phyloP scores from a whole-genome alignment of 495 filamentous ascomycete species.

The Rhypophila decipiens region DNA sequence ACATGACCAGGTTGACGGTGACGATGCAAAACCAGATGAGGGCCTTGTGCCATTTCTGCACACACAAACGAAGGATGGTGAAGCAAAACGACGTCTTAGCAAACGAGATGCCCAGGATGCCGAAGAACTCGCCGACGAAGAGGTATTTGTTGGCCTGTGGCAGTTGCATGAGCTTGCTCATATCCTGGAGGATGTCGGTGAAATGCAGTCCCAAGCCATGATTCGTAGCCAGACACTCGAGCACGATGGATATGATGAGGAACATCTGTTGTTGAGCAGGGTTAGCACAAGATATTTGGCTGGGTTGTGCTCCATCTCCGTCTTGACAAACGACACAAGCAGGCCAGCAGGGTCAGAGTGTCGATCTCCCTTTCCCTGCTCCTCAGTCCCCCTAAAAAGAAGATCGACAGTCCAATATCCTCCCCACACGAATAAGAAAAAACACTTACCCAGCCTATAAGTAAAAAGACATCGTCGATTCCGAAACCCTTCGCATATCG shows the following conservation, averaged over 20 bases:
- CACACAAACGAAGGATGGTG: constrained; percentile 2
- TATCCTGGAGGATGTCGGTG: not conserved
- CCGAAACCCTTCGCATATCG: not conserved
- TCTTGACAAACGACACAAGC: too few relatives aligned
- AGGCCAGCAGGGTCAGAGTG: too few relatives aligned
- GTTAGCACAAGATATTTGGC: too few relatives aligned
- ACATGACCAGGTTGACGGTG: constrained; percentile 2
- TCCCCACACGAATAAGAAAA: not conserved
- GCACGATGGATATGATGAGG: not conserved
- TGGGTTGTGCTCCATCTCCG: too few relatives aligned
- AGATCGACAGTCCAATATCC: too few relatives aligned
- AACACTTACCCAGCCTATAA: not conserved
- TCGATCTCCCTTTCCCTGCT: too few relatives aligned
- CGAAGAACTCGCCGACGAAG: constrained; percentile 2
- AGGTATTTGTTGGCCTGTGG: not conserved
- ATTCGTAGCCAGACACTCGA: not conserved
- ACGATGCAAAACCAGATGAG: constrained; percentile 3
- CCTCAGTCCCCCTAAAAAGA: too few relatives aligned
- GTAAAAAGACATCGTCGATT: not conserved
- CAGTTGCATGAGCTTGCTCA: too few relatives aligned
- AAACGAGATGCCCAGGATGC: constrained; percentile 1
- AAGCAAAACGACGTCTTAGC: constrained; percentile 9
- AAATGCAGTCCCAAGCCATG: not conserved
- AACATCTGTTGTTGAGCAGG: not conserved
- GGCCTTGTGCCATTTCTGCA: constrained; percentile 4